These are phyloP conservation scores for Magnusiomyces magnusii DNA, from an alignment of 1,139 yeast genomes.

Conservation along the genomic window DNA sequence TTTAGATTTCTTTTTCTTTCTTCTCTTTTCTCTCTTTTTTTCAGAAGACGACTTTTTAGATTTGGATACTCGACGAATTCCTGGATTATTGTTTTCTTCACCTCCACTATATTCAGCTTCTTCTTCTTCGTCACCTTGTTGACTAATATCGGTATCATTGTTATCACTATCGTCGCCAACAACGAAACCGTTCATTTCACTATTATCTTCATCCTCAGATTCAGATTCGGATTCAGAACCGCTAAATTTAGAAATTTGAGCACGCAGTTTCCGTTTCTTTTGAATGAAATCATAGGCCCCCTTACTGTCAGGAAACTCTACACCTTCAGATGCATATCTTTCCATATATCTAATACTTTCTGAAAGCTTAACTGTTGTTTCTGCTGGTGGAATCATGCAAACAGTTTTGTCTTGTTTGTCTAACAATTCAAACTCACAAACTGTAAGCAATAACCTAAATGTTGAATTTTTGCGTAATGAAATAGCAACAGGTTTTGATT, in stretches of 20 bases:
- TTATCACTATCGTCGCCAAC: conserved; percentile 7
- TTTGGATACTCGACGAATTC: conserved; percentile 11
- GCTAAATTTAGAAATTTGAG: conserved; percentile 18
- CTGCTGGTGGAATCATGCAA: conserved; percentile 19
- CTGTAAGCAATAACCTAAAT: conserved; percentile 27
- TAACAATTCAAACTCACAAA: conserved; percentile 23
- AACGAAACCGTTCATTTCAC: conserved; percentile 14
- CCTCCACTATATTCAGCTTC: conserved; percentile 6
- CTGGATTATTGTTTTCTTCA: conserved; percentile 14
- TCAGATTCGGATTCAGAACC: conserved; percentile 17
- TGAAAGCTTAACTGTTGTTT: conserved; percentile 23
- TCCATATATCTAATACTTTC: conserved; percentile 26
- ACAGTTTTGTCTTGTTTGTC: conserved; percentile 9
- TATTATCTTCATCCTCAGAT: conserved; percentile 13
- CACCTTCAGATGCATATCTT: conserved; percentile 32
- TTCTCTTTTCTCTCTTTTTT: not conserved
- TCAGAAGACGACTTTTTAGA: conserved; percentile 1
- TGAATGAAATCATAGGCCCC: conserved; percentile 34
- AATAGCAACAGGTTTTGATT: conserved; percentile 12
- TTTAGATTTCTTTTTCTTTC: not conserved
- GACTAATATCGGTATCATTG: conserved; percentile 11
- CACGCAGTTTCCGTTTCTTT: conserved; percentile 9
- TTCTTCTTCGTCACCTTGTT: conserved; percentile 8
- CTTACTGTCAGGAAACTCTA: conserved; percentile 39
- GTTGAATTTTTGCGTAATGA: conserved; percentile 26